Conservation (phyloP, 2,329 filamentous ascomycete genomes). For the Penicillium oxalicum region DNA sequence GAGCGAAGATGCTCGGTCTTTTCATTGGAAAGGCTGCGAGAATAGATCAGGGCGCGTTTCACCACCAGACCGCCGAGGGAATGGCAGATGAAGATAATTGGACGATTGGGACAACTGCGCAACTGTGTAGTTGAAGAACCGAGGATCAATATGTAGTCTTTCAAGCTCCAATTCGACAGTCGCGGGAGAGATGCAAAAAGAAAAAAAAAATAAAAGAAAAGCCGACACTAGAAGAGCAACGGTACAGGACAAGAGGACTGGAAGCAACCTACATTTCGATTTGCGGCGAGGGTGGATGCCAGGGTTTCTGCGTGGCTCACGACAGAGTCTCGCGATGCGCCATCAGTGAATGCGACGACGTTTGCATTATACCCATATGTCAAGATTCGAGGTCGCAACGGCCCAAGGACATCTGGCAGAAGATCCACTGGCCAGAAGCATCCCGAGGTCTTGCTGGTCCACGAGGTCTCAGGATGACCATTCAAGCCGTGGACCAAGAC, state of each 20-base stretch:
- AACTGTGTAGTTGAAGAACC: constrained; percentile 21
- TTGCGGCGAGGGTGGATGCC: constrained; percentile 56
- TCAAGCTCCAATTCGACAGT: no score
- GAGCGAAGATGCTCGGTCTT: constrained; percentile 61
- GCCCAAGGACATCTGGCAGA: constrained; percentile 55
- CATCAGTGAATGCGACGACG: constrained; percentile 46
- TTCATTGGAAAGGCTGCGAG: constrained; percentile 54
- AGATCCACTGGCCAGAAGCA: constrained; percentile 66
- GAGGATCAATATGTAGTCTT: background rate
- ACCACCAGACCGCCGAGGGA: constrained; percentile 67
- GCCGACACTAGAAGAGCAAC: no score
- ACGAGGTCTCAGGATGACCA: constrained; percentile 59
- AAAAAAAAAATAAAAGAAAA: no score
- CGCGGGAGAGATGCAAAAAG: no score
- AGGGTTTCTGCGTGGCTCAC: constrained; percentile 67
- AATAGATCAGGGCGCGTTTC: constrained; percentile 64
- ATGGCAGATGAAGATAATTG: constrained; percentile 72
- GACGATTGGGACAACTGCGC: constrained; percentile 49
- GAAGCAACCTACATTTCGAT: constrained; percentile 47
- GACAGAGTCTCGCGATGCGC: constrained; percentile 59
- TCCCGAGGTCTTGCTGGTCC: constrained; percentile 45
- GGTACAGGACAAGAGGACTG: background rate
- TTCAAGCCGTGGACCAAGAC: constrained; percentile 67
- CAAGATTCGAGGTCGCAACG: constrained; percentile 57
- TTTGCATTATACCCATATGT: constrained; percentile 73